Evolutionary conservation across 371 early-diverging fungal species (phyloP).

Genomic region (Apophysomyces variabilis): DNA sequence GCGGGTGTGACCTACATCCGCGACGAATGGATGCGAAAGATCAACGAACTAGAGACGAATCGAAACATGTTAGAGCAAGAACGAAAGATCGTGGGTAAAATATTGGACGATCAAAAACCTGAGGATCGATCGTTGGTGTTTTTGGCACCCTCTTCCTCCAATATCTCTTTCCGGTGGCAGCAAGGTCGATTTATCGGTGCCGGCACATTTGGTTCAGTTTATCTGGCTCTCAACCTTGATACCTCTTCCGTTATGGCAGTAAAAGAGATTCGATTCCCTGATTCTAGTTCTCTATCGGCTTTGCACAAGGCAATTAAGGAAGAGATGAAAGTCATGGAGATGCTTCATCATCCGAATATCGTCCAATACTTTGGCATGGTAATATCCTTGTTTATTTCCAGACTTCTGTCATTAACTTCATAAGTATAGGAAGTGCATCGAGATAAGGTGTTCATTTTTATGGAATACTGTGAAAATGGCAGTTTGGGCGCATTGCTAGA

Average conservation of each 20-base stretch:
- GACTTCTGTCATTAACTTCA: no score
- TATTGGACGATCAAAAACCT: slow-evolving; percentile 76
- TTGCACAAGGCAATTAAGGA: slow-evolving; percentile 81
- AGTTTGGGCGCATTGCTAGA: slow-evolving; percentile 78
- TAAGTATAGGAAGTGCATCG: slow-evolving; percentile 78
- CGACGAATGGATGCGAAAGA: slow-evolving; percentile 60
- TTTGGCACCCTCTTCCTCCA: slow-evolving; percentile 76
- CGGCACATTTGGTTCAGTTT: slow-evolving; percentile 88
- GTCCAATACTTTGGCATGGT: slow-evolving; percentile 87
- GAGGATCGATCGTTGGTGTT: slow-evolving; percentile 80
- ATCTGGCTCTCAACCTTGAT: slow-evolving; percentile 83
- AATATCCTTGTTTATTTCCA: slow-evolving; percentile 15
- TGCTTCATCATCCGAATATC: slow-evolving; percentile 89
- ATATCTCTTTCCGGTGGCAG: slow-evolving; percentile 85
- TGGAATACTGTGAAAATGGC: slow-evolving; percentile 93
- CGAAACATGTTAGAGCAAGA: slow-evolving; percentile 59
- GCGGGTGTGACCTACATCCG: slow-evolving; percentile 53
- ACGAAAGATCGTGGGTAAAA: slow-evolving; percentile 72
- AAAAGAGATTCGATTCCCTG: slow-evolving; percentile 91
- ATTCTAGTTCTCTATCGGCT: slow-evolving; percentile 68
- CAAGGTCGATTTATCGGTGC: slow-evolving; percentile 88
- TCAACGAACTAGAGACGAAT: slow-evolving; percentile 55
- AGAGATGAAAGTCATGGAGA: slow-evolving; percentile 91
- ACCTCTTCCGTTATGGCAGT: slow-evolving; percentile 92
- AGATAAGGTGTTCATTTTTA: slow-evolving; percentile 90